phyloP scores from a whole-genome alignment of 2,329 filamentous ascomycete species.

The Beauveria brongniartii region DNA sequence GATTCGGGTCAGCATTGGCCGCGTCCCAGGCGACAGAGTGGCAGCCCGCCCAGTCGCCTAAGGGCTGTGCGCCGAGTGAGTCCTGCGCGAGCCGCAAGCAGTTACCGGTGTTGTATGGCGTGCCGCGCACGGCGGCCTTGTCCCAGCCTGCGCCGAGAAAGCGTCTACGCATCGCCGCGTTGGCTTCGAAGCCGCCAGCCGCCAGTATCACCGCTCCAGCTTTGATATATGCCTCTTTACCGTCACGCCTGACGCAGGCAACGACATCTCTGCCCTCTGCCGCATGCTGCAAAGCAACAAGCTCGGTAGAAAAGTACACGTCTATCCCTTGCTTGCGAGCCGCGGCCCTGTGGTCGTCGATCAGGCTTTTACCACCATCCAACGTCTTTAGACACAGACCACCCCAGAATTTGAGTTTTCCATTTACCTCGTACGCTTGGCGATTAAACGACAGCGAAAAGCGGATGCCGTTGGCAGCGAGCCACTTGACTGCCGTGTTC shows the following conservation, averaged over 20 bases:
- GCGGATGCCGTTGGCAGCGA: conserved; percentile 43
- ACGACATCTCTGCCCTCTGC: conserved; percentile 21
- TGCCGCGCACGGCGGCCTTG: conserved; percentile 52
- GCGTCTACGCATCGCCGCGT: conserved; percentile 45
- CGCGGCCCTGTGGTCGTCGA: conserved; percentile 37
- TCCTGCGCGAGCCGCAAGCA: conserved; percentile 44
- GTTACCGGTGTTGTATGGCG: conserved; percentile 56
- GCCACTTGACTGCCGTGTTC: conserved; percentile 44
- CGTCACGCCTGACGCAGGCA: conserved; percentile 23
- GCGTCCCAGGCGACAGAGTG: conserved; percentile 60
- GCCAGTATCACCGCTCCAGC: conserved; percentile 42
- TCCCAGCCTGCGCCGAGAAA: conserved; percentile 54
- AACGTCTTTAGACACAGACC: conserved; percentile 52
- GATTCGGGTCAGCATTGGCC: conserved; percentile 40
- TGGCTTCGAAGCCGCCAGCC: conserved; percentile 58
- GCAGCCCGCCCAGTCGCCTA: conserved; percentile 56
- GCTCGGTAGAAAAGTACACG: conserved; percentile 38
- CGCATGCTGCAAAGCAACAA: conserved; percentile 31
- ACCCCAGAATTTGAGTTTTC: conserved; percentile 57
- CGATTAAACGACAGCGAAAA: conserved; percentile 57
- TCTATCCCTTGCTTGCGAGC: conserved; percentile 35
- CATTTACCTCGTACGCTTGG: conserved; percentile 57
- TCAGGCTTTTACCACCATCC: conserved; percentile 52
- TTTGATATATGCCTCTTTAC: conserved; percentile 21
- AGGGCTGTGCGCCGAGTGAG: conserved; percentile 40